phyloP scores from a whole-genome alignment of 208 protist genomes.

The Trypanosoma melophagium region DNA sequence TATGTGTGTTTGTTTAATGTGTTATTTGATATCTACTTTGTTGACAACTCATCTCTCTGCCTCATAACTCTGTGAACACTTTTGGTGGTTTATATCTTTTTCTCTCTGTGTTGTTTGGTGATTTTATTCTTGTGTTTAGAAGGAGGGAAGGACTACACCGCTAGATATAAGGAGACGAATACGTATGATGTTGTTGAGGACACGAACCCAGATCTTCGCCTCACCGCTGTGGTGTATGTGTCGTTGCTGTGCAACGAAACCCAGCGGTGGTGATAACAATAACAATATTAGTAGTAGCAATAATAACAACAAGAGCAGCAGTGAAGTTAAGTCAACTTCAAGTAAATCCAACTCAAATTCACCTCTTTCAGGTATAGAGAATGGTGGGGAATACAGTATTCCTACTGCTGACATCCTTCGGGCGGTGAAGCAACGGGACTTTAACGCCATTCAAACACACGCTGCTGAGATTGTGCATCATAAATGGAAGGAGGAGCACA shows the following conservation, averaged over 20 bases:
- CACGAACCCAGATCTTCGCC: background rate
- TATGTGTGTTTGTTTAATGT: background rate
- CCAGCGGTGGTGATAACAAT: background rate
- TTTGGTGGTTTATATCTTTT: background rate
- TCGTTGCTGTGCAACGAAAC: background rate
- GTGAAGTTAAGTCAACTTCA: background rate
- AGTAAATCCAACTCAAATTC: background rate
- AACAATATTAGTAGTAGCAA: background rate
- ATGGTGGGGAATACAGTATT: slow-evolving; percentile 32
- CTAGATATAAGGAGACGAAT: slow-evolving; percentile 7
- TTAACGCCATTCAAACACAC: slow-evolving; percentile 56
- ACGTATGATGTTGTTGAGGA: slow-evolving; percentile 3
- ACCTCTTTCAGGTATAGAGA: background rate
- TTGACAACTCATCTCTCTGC: background rate
- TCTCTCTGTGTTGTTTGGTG: background rate
- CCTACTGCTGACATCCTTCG: slow-evolving; percentile 51
- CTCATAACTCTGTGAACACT: too few species aligned
- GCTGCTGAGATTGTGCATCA: slow-evolving; percentile 63
- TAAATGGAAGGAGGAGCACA: slow-evolving; percentile 73
- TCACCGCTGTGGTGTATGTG: slow-evolving; percentile 2
- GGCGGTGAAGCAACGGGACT: slow-evolving; percentile 64
- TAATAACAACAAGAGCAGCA: background rate
- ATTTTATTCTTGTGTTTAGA: background rate
- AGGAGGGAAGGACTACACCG: too few species aligned
- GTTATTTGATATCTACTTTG: background rate